These are phyloP conservation scores for Anisodus tanguticus DNA, from an alignment of 257 asterid species.

Conservation along the genomic window DNA sequence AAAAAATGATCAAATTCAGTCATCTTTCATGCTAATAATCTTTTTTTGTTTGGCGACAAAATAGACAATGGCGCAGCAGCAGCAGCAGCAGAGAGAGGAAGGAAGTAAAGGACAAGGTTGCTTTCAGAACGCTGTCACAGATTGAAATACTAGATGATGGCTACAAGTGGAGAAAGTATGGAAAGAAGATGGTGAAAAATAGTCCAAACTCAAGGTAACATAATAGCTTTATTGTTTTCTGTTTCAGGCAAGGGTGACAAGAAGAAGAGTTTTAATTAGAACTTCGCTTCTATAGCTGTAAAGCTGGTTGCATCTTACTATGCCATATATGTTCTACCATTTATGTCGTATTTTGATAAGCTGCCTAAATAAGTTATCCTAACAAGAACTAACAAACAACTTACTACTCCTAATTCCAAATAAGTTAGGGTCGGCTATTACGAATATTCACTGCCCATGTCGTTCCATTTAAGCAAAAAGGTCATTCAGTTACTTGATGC, in stretches of 20 bases:
- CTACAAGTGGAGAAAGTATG: conserved; percentile 95
- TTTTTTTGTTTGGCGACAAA: conserved; percentile 23
- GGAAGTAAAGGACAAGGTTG: conserved; percentile 66
- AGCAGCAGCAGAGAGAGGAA: conserved; percentile 44
- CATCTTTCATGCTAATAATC: background rate
- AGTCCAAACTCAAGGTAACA: conserved; percentile 87
- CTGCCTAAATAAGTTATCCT: background rate
- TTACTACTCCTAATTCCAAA: background rate
- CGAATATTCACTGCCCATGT: background rate
- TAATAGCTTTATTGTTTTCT: background rate
- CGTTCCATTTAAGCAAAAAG: background rate
- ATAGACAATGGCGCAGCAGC: conserved; percentile 29
- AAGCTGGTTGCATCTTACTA: background rate
- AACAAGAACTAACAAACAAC: background rate
- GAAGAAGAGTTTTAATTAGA: background rate
- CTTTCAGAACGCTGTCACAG: conserved; percentile 80
- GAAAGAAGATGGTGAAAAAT: conserved; percentile 95
- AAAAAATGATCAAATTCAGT: background rate
- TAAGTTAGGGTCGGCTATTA: background rate
- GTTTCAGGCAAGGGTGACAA: background rate
- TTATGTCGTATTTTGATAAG: background rate
- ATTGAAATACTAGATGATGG: conserved; percentile 90
- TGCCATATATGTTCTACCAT: background rate
- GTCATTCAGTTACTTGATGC: background rate
- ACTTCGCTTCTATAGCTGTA: background rate